A percentile compares a stretch with the other conserved stretches of the same genome.
Conservation (phyloP, 2,329 filamentous ascomycete genomes). For the Stachybotrys elegans region DNA sequence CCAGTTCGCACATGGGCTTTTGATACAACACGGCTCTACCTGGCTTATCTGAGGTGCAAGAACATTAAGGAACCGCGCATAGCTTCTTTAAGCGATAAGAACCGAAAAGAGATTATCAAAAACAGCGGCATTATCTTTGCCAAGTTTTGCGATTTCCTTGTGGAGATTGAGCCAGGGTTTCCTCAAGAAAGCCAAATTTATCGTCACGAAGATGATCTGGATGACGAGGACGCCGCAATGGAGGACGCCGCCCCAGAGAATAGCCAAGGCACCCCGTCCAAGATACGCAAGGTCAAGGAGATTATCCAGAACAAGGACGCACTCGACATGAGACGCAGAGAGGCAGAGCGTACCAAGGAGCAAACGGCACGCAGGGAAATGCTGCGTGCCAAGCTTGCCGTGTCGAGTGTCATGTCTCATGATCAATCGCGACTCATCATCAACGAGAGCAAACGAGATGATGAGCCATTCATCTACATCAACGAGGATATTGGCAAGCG, state of each 20-base stretch:
- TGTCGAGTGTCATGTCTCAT: slow-evolving; percentile 34
- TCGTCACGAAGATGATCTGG: slow-evolving; percentile 9
- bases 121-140: slow-evolving; percentile 9
- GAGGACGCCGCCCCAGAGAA: slow-evolving; percentile 6
- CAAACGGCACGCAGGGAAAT: slow-evolving; percentile 48
- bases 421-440: slow-evolving; percentile 53
- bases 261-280: slow-evolving; percentile 6
- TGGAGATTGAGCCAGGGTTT: slow-evolving; percentile 17
- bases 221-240: slow-evolving; percentile 7
- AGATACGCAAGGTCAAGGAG: slow-evolving; percentile 21
- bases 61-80: slow-evolving; percentile 15
- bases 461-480: slow-evolving; percentile 59
- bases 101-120: slow-evolving; percentile 5
- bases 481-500: slow-evolving; percentile 55
- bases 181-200: slow-evolving; percentile 17
- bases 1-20: slow-evolving; percentile 16
- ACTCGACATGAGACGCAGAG: slow-evolving; percentile 49
- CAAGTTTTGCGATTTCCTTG: slow-evolving; percentile 22
- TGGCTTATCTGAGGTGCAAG: slow-evolving; percentile 22
- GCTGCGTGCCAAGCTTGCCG: slow-evolving; percentile 40
- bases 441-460: slow-evolving; percentile 59
- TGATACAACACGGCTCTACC: slow-evolving; percentile 24
- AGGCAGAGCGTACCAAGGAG: slow-evolving; percentile 45
- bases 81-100: slow-evolving; percentile 9
- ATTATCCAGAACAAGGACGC: slow-evolving; percentile 32